These are phyloP conservation scores for Aspergillus sergii DNA, from an alignment of 2,329 filamentous ascomycete species.

Conservation along the genomic window DNA sequence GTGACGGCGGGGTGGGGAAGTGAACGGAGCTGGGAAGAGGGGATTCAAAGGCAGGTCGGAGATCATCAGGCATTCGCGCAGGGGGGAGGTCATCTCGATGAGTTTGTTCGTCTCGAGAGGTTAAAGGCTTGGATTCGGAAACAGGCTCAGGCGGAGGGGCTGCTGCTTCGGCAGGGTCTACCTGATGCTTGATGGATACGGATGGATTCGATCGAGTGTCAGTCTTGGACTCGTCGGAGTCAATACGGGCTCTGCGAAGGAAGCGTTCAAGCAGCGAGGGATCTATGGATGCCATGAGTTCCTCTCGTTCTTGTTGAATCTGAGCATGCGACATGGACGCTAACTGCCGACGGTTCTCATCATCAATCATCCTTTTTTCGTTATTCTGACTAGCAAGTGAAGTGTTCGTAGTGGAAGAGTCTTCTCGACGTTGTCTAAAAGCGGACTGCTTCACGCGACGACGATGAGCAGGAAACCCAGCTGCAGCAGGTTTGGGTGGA, in stretches of 20 bases:
- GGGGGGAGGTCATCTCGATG: slow-evolving; percentile 40
- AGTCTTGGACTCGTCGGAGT: slow-evolving; percentile 53
- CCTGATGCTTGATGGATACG: background rate
- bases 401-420: slow-evolving; percentile 12
- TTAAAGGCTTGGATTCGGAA: background rate
- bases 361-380: slow-evolving; percentile 74
- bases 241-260: slow-evolving; percentile 74
- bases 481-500: slow-evolving; percentile 62
- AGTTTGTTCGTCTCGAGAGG: slow-evolving; percentile 9
- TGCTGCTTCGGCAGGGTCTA: background rate
- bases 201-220: background rate
- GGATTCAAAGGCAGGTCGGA: slow-evolving; percentile 43
- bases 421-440: slow-evolving; percentile 68
- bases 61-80: slow-evolving; percentile 37
- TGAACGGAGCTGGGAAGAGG: slow-evolving; percentile 40
- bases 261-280: slow-evolving; percentile 76
- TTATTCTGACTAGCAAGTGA: slow-evolving; percentile 30
- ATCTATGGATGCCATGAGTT: slow-evolving; percentile 77
- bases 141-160: slow-evolving; percentile 10
- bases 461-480: slow-evolving; percentile 88
- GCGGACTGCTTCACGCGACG: slow-evolving; percentile 72
- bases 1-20: slow-evolving; percentile 48
- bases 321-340: slow-evolving; percentile 78
- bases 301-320: slow-evolving; percentile 76
- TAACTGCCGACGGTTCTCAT: slow-evolving; percentile 75